Base-by-base conservation (phyloP, 2,329 filamentous ascomycete genomes). In the Cadophora gregata region DNA sequence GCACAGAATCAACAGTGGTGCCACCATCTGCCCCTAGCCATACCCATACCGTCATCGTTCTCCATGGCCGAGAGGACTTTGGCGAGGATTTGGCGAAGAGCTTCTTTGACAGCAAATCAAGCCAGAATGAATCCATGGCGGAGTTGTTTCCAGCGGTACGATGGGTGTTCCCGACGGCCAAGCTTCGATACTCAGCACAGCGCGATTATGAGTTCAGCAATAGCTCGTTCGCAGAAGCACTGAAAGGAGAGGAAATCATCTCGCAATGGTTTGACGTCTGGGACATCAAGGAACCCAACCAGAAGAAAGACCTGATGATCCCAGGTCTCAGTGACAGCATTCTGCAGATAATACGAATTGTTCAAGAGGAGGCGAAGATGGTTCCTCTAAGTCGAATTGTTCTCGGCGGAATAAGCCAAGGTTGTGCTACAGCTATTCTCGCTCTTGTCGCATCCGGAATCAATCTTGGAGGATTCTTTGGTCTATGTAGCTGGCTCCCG, bases 261-360 rank as follows among this genome's bases (percentile, higher is more conserved):
- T 71, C 66, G 3, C 82, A 84, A 70, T 86, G 84, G 84, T 86
- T 85, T 72, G 83, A 86, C 71, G 76, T 84, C 38, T 82, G 79
- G 77, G 50, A 64, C 36, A 50, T 72, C 19, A 59, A 62, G 1
- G 75, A 80, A 62, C 80, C 82, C 21, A 65, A 77, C 1, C 74
- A 80, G 14, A 73, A 75, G 31, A 80, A 84, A 69, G 79, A 82
- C 3, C 67, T 82, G 4, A 82, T 84, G 72, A 71, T 72, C 0
- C 67, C 71, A 0, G 82, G 82, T 0, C 71, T 86, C 16, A 71
- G 70, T 25, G 79, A 81, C 8, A 79, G 78, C 65, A 78, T 82
- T 0, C 55, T 59, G 0, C 65, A 70, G 4, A 72, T 84, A 3
- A 69, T 75, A 4, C 53, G 69, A 0, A 65, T 83, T 8, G 66